These are phyloP conservation scores for Sordariomycetes sp. DNA, from an alignment of 2,329 filamentous ascomycete species.

Conservation along the genomic window DNA sequence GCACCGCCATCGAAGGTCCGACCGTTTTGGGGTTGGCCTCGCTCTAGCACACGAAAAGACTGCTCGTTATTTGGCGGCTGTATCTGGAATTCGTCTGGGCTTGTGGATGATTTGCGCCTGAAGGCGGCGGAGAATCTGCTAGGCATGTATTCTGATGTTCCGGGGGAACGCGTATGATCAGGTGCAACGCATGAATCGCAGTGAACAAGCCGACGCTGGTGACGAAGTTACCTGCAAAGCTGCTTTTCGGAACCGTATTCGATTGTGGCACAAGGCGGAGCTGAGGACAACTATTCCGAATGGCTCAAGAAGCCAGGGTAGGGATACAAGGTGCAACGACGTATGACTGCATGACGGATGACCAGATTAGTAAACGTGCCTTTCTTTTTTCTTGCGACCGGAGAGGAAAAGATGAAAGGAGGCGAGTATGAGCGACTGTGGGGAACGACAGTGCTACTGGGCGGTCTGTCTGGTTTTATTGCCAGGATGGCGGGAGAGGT, in stretches of 20 bases:
- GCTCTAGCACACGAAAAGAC: slow-evolving; percentile 51
- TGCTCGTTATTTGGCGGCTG: slow-evolving; percentile 29
- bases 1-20: slow-evolving; percentile 43
- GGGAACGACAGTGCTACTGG: background rate
- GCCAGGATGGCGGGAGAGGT: too few species aligned
- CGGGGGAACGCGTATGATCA: too few species aligned
- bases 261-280: too few species aligned
- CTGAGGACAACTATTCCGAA: background rate
- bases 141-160: slow-evolving; percentile 57
- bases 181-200: too few species aligned
- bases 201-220: too few species aligned
- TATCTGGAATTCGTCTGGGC: slow-evolving; percentile 45
- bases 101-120: slow-evolving; percentile 50
- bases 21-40: slow-evolving; percentile 31
- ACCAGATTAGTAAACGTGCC: background rate
- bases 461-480: too few species aligned
- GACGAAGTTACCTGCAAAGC: too few species aligned
- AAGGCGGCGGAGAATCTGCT: slow-evolving; percentile 49
- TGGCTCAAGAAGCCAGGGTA: background rate
- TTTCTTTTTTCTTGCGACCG: too few species aligned
- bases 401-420: too few species aligned
- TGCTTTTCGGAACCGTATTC: too few species aligned
- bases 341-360: slow-evolving; percentile 3
- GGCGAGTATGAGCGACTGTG: background rate
- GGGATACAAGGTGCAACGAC: background rate